These are phyloP conservation scores for Leccinum incarnatum DNA, from an alignment of 768 basidiomycete genomes.

Conservation along the genomic window DNA sequence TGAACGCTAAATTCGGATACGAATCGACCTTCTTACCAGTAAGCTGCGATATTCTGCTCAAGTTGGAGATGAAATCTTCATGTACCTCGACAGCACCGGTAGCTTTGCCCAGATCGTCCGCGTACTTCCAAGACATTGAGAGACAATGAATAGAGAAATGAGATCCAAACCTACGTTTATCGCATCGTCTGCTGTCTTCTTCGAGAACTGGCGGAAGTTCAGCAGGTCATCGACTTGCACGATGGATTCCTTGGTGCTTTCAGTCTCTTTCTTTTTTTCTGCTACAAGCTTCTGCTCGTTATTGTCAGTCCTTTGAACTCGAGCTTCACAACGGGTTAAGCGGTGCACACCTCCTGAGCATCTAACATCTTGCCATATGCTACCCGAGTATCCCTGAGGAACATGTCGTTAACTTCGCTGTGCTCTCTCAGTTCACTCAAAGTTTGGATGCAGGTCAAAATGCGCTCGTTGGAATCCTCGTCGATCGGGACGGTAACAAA, in stretches of 20 bases:
- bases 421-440: slow-evolving; percentile 73
- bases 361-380: slow-evolving; percentile 96
- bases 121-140: slow-evolving; percentile 54
- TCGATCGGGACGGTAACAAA: slow-evolving; percentile 94
- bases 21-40: slow-evolving; percentile 56
- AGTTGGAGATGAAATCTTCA: slow-evolving; percentile 93
- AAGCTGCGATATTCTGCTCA: slow-evolving; percentile 89
- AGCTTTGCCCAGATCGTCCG: slow-evolving; percentile 83
- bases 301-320: neutral
- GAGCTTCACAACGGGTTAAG: neutral
- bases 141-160: neutral
- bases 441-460: slow-evolving; percentile 94
- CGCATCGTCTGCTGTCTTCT: slow-evolving; percentile 81
- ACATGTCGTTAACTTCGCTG: slow-evolving; percentile 61
- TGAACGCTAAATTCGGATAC: neutral
- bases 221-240: slow-evolving; percentile 94
- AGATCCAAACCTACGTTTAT: slow-evolving; percentile 52
- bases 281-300: slow-evolving; percentile 72
- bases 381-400: slow-evolving; percentile 82
- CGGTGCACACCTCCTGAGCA: slow-evolving; percentile 74
- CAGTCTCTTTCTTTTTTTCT: slow-evolving; percentile 89
- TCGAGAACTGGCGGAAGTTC: slow-evolving; percentile 91
- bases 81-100: slow-evolving; percentile 81
- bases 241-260: slow-evolving; percentile 58
- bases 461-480: slow-evolving; percentile 95